A percentile compares a stretch with the other conserved stretches of the same genome.
phyloP scores from a whole-genome alignment of 1,139 yeast genomes.

The Hyphopichia pseudoburtonii region DNA sequence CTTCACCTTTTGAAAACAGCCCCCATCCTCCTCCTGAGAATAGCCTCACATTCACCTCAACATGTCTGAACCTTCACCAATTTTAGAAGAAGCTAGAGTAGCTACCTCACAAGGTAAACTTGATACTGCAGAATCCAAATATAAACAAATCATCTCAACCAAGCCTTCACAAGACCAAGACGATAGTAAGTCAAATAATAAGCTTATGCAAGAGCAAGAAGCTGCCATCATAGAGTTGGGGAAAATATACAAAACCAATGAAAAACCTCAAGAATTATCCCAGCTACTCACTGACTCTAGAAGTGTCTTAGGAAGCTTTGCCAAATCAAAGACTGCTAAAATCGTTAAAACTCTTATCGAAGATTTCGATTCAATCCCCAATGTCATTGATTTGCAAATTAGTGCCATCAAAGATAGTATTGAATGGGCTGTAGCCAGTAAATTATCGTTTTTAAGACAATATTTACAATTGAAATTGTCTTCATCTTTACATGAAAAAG shows the following conservation, averaged over 20 bases:
- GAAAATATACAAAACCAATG: slow-evolving; percentile 47
- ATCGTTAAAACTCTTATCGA: slow-evolving; percentile 79
- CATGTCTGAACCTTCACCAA: slow-evolving; percentile 14
- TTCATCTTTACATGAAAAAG: slow-evolving; percentile 66
- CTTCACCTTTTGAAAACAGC: too few species aligned
- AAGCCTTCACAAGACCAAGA: slow-evolving; percentile 14
- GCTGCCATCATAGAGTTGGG: slow-evolving; percentile 65
- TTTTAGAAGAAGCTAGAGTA: slow-evolving; percentile 58
- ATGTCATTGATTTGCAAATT: slow-evolving; percentile 71
- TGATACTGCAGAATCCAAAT: slow-evolving; percentile 57
- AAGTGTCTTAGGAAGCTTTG: slow-evolving; percentile 67
- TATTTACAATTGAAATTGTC: slow-evolving; percentile 83
- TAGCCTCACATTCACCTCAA: too few species aligned
- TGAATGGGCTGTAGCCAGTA: slow-evolving; percentile 82
- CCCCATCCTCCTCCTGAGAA: too few species aligned
- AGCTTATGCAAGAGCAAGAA: slow-evolving; percentile 53
- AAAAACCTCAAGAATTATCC: slow-evolving; percentile 52
- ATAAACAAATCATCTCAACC: slow-evolving; percentile 37
- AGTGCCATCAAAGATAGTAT: slow-evolving; percentile 75
- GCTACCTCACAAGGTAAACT: slow-evolving; percentile 50
- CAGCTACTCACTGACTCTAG: slow-evolving; percentile 71
- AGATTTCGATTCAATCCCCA: slow-evolving; percentile 66
- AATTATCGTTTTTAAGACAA: slow-evolving; percentile 86
- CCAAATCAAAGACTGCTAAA: slow-evolving; percentile 94
- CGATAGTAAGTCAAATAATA: slow-evolving; percentile 26